These are phyloP conservation scores for Periconia sp. DNA, from an alignment of 2,329 filamentous ascomycete species.

Conservation along the genomic window DNA sequence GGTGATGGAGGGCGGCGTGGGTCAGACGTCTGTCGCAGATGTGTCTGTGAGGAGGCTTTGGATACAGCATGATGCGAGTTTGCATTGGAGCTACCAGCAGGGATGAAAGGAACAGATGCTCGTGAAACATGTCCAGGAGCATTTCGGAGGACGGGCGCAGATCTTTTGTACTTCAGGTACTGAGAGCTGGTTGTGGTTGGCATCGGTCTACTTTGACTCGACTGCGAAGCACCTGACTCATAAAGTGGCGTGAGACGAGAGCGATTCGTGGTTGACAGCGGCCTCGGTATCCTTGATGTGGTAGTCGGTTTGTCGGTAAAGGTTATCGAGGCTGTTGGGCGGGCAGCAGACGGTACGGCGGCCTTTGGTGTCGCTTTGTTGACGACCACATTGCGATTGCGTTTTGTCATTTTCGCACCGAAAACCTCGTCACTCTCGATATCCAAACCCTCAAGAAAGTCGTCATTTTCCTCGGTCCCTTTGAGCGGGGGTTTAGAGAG, in stretches of 20 bases:
- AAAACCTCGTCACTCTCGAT: slow-evolving; percentile 83
- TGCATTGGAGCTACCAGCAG: slow-evolving; percentile 70
- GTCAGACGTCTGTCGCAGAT: slow-evolving; percentile 79
- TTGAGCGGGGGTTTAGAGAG: slow-evolving; percentile 18
- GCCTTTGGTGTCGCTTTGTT: slow-evolving; percentile 63
- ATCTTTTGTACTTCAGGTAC: slow-evolving; percentile 61
- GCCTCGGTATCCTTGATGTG: slow-evolving; percentile 76
- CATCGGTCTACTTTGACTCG: slow-evolving; percentile 57
- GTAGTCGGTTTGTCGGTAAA: slow-evolving; percentile 74
- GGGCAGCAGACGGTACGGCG: slow-evolving; percentile 68
- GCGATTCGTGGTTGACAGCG: slow-evolving; percentile 57
- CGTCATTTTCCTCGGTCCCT: slow-evolving; percentile 56
- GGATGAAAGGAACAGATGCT: slow-evolving; percentile 72
- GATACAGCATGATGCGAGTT: slow-evolving; percentile 78
- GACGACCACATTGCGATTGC: slow-evolving; percentile 90
- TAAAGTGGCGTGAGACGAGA: slow-evolving; percentile 85
- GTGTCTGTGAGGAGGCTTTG: slow-evolving; percentile 68
- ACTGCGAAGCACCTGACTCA: slow-evolving; percentile 73
- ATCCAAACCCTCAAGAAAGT: slow-evolving; percentile 85
- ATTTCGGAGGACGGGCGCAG: slow-evolving; percentile 59
- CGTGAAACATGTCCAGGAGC: slow-evolving; percentile 60
- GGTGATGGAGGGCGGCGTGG: slow-evolving; percentile 53
- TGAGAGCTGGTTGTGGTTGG: slow-evolving; percentile 57
- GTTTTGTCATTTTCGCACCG: slow-evolving; percentile 74
- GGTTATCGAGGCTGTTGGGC: slow-evolving; percentile 79